Base-by-base conservation (phyloP, 208 protist genomes). In the Crithidia sp. region DNA sequence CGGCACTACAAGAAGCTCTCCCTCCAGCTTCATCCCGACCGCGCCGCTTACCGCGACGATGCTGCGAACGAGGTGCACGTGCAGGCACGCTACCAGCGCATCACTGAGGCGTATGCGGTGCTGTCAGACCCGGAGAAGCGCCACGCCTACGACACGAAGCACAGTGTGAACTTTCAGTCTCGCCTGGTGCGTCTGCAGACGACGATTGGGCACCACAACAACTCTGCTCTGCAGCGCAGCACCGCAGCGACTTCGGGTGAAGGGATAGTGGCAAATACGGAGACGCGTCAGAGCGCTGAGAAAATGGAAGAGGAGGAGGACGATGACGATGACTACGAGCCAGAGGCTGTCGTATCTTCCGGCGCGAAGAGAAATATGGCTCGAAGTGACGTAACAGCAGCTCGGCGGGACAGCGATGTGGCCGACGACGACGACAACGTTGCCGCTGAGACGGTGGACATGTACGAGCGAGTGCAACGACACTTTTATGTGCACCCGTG, bases 1-100 rank as follows among this genome's bases (percentile, higher is more conserved):
- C 78, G 84, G 10, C 79, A 81, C 9, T 96, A 92, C 75, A 83
- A 82, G 56, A 71, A 79, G 50, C 77, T 95, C 7, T 93, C 92
- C 0, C 83, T 96, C 28, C 58, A 88, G 57, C 71, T 92, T 7
- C 92, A 96, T 72, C 92, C 89, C 2, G 92, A 96, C 52, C 87
- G 92, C 7, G 89, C 68, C 3, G 86, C 85, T 2, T 91, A 93
- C 74, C 86, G 90, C 14, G 55, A 69, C 19, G 66, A 77, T 45
- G 17, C 28, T 9, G 16, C 14, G 0, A 57, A 63, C 12, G 84
- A 89, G 47, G 55, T 37, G 17, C 64, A 79, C 55, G 77, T 85
- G 40, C 81, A 82, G 58, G 55, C 41, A 36, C 76, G 79, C n/a
- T 96, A 86, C 52, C 86, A 92, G 49, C 55, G 64, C 62, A 90